Evolutionary conservation across 306 rosid species (phyloP).

Genomic region (Mimosa bimucronata): DNA sequence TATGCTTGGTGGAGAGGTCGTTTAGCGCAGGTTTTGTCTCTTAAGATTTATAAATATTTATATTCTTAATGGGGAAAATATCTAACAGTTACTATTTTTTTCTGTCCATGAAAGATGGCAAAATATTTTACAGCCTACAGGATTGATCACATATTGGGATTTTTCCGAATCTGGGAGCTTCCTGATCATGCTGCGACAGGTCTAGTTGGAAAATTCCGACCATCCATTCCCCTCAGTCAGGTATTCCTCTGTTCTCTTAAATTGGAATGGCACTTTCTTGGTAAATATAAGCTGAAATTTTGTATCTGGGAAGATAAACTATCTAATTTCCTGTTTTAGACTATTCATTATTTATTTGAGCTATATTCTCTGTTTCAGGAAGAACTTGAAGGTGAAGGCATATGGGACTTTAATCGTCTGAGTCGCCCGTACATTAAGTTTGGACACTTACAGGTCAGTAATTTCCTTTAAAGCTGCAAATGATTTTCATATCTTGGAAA

Average conservation of each 20-base stretch:
- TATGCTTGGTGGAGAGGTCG: conserved; percentile 98
- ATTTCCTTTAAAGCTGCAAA: conserved; percentile 28
- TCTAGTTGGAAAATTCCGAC: conserved; percentile 90
- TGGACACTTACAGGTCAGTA: conserved; percentile 70
- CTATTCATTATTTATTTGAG: conserved; percentile 8
- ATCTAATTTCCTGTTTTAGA: conserved; percentile 19
- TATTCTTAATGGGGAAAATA: conserved; percentile 20
- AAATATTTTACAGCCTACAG: conserved; percentile 96
- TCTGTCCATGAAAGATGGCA: conserved; percentile 74
- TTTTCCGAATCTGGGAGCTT: conserved; percentile 98
- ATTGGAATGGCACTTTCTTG: conserved; percentile 19
- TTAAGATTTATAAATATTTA: conserved; percentile 5
- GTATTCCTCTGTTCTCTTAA: conserved; percentile 46
- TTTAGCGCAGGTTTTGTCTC: conserved; percentile 79
- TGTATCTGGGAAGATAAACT: conserved; percentile 18
- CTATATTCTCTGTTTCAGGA: conserved; percentile 57
- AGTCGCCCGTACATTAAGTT: conserved; percentile 77
- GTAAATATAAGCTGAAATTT: conserved; percentile 14
- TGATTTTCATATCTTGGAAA: conserved; percentile 29
- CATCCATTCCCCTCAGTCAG: conserved; percentile 94
- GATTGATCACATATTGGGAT: conserved; percentile 95
- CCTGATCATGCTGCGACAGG: conserved; percentile 93
- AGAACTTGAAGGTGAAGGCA: conserved; percentile 91
- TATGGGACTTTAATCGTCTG: conserved; percentile 97
- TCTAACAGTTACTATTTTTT: conserved; percentile 34